Conservation (phyloP, 805 yeast species). For the Zygosaccharomyces lentus region DNA sequence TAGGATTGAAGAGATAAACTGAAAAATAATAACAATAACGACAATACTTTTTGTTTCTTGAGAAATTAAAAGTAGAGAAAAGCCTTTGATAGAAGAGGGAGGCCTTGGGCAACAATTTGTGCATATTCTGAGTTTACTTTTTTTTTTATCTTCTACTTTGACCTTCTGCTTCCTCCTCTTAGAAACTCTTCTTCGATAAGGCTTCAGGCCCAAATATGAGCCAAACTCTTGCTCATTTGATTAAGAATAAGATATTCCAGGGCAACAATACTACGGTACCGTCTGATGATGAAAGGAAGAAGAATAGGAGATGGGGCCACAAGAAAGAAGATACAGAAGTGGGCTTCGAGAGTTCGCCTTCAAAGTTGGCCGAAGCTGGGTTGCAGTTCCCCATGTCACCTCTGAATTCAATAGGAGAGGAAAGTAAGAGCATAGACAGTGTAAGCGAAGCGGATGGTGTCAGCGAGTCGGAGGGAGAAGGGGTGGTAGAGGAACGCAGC, state of each 20-base stretch:
- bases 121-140: background rate
- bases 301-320: slow-evolving; percentile 11
- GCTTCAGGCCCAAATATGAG: slow-evolving; percentile 13
- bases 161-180: background rate
- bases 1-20: background rate
- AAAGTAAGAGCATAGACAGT: slow-evolving; percentile 5
- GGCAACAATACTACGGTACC: slow-evolving; percentile 5
- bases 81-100: background rate
- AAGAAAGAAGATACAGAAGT: slow-evolving; percentile 1
- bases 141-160: background rate
- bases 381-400: slow-evolving; percentile 5
- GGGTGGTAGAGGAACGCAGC: background rate
- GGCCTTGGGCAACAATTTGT: background rate
- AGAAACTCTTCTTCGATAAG: background rate
- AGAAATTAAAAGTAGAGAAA: background rate
- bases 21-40: background rate
- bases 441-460: background rate
- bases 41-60: background rate
- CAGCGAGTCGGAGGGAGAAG: slow-evolving; percentile 2
- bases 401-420: slow-evolving; percentile 19
- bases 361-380: background rate
- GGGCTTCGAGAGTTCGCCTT: background rate
- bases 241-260: slow-evolving; percentile 23
- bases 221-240: slow-evolving; percentile 23
- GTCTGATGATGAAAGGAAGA: slow-evolving; percentile 6